A percentile compares a stretch with the other conserved stretches of the same genome.
Conservation (phyloP, 108 stramenopile genomes). For the Halocafeteria seosinensis region DNA sequence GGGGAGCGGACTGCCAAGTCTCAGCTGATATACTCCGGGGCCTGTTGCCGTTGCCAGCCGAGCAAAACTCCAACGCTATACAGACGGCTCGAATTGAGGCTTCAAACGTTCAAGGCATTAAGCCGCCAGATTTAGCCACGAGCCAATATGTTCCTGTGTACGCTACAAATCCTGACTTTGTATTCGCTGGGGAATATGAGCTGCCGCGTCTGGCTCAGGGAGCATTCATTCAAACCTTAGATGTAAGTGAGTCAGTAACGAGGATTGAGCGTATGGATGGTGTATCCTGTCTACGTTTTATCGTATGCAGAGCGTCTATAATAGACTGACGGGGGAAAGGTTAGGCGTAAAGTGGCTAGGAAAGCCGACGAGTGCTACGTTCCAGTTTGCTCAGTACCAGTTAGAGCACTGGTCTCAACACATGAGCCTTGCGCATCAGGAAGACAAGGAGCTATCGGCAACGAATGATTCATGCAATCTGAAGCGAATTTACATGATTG, state of each 20-base stretch:
- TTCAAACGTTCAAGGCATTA: too few relatives aligned
- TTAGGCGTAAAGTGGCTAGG: slow-evolving; percentile 3
- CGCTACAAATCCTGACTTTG: slow-evolving; percentile 18
- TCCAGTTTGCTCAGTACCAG: slow-evolving; percentile 10
- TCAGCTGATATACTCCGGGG: too few relatives aligned
- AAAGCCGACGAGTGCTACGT: slow-evolving; percentile 11
- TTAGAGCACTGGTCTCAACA: slow-evolving; percentile 2
- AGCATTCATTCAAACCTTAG: slow-evolving; percentile 12
- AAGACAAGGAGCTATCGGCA: background rate
- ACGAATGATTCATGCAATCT: background rate
- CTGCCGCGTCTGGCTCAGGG: slow-evolving; percentile 18
- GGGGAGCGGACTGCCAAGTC: too few relatives aligned
- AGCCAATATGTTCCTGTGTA: slow-evolving; percentile 10
- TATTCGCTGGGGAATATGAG: slow-evolving; percentile 10
- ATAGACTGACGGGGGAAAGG: background rate
- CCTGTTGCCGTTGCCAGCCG: too few relatives aligned
- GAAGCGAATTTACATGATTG: slow-evolving; percentile 8
- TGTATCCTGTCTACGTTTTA: too few relatives aligned
- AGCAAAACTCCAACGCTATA: too few relatives aligned
- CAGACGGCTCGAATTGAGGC: too few relatives aligned
- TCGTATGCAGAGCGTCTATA: too few relatives aligned
- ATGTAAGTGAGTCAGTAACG: too few relatives aligned
- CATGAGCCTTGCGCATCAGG: background rate
- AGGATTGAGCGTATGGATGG: too few relatives aligned
- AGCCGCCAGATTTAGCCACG: background rate